Evolutionary conservation across 2,329 filamentous ascomycete species (phyloP), one percentile per base, ranked within the genome.

Genomic region (Aspergillus terreus): DNA sequence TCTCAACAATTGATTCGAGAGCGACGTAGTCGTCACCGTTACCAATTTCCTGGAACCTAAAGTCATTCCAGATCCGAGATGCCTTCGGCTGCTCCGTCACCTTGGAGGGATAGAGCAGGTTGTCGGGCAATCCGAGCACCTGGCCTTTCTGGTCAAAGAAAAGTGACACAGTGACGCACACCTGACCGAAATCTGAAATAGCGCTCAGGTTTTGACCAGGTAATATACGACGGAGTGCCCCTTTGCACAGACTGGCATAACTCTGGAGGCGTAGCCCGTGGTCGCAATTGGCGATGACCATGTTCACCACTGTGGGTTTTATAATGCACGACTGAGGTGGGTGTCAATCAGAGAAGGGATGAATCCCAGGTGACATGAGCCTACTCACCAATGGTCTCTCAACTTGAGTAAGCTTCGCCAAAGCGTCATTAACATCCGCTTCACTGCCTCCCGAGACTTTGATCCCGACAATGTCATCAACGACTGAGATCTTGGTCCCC

Each of bases 11-110:
- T 4, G 54, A 44, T 3, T 53, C 56, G 36, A 62, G 32, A 2
- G 52, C 51, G 21, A 54, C 43, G 23, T 59, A 59, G 19, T 62
- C 61, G 6, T 56, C 57, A 6, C 56, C 55, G 25, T 64, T 59
- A 9, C 70, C 69, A n/a, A 71, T 54, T 45, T 63, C 61, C 21
- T 58, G 51, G 47, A 68, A 71, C 7, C 56, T 58, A 47, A 63
- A 66, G 46, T 63, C 55, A 21, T 56, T 55, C 70, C 70, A 72
- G 14, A 70, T 51, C 9, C 57, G 62, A 5, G 69, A 67, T 10
- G 50, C 49, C 12, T 58, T 62, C 21, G 60, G 49, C 15, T 59
- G 55, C 12, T 48, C 50, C 11, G 54, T 60, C 7, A 58, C 49
- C 4, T 38, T 50, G 21, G 57, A 56, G 4, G 64, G 63, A 11